Evolutionary conservation across 768 basidiomycete species (phyloP), one percentile per base, ranked within the genome.

Genomic region (Hygrophorus pudorinus): DNA sequence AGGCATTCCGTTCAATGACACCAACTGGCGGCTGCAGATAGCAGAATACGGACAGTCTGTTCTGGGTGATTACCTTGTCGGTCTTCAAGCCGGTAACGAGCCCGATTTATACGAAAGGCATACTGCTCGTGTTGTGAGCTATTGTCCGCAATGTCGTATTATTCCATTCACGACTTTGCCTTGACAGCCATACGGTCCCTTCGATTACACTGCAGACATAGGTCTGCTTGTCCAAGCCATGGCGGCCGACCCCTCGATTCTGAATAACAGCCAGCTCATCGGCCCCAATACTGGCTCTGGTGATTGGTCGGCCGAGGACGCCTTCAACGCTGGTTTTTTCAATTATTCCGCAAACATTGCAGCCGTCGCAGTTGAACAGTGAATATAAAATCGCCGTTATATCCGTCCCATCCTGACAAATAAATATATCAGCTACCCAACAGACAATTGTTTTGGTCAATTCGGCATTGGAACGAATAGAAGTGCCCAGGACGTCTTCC

Each of bases 21-120:
- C 64, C 32, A 62, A 78, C 53, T 72, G 73, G 57, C 63, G 72
- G 11, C 61, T 81, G 3, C 64, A 58, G 11, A 78, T 85, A 36
- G 80, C 74, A 5, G 74, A 80, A 52, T 58, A 65, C 41, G 81
- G 76, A 2, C 72, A 87, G 52, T 46, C 59, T n/a, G 79, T 87
- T 47, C 65, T 90, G 0, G 88, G 87, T 0, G 63, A 76, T 47
- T 64, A 71, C 48, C 67, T 90, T 11, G 58, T 84, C 30, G 86
- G 81, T 0, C 62, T 85, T 16, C 81, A 87, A 58, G 72, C 76
- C 4, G 85, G 79, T 1, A 87, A 89, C 59, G 84, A 87, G 59
- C 75, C 65, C 8, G 75, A 77, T 57, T 59, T 75, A 34, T 79
- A 75, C 46, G 69, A 51, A 0, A 44, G 50, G 63, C 59, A 29